phyloP scores from a whole-genome alignment of 208 protist genomes.

The Trypanosomatidae sp. region DNA sequence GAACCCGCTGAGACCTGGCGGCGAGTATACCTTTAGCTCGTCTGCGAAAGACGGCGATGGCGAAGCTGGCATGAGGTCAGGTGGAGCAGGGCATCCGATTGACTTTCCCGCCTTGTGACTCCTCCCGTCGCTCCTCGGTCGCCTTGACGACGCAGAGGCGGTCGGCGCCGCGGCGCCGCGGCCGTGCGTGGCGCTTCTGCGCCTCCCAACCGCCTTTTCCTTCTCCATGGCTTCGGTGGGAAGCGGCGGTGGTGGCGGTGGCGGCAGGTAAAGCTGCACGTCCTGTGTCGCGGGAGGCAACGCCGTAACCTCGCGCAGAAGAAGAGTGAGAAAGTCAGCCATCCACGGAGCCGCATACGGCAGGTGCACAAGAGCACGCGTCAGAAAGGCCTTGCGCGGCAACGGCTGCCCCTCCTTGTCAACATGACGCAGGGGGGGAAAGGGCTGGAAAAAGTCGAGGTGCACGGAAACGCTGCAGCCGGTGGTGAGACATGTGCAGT shows the following conservation, averaged over 20 bases:
- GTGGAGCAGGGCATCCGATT: constrained; percentile 6
- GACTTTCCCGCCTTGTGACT: constrained; percentile 21
- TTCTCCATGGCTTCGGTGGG: constrained; percentile 7
- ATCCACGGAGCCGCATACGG: constrained; percentile 67
- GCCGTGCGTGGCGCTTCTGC: not conserved
- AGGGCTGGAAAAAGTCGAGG: constrained; percentile 67
- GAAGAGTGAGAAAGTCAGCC: constrained; percentile 31
- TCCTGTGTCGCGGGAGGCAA: constrained; percentile 22
- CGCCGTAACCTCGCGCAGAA: constrained; percentile 44
- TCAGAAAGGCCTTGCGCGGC: constrained; percentile 44
- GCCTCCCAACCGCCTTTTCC: constrained; percentile 9
- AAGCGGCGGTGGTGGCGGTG: constrained; percentile 22
- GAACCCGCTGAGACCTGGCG: constrained; percentile 82
- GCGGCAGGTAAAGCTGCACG: constrained; percentile 33
- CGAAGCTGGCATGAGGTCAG: constrained; percentile 12
- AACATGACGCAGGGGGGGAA: constrained; percentile 62
- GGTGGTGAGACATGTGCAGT: constrained; percentile 47
- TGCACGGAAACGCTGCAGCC: constrained; percentile 44
- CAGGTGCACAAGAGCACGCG: constrained; percentile 64
- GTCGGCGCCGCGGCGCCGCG: not conserved
- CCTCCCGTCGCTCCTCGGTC: not conserved
- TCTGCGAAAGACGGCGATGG: constrained; percentile 39
- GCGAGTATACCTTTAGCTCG: constrained; percentile 63
- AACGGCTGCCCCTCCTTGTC: constrained; percentile 33
- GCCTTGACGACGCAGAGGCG: not conserved